Conservation (phyloP, 2,329 filamentous ascomycete species). For the Cladosporium oxysporum region DNA sequence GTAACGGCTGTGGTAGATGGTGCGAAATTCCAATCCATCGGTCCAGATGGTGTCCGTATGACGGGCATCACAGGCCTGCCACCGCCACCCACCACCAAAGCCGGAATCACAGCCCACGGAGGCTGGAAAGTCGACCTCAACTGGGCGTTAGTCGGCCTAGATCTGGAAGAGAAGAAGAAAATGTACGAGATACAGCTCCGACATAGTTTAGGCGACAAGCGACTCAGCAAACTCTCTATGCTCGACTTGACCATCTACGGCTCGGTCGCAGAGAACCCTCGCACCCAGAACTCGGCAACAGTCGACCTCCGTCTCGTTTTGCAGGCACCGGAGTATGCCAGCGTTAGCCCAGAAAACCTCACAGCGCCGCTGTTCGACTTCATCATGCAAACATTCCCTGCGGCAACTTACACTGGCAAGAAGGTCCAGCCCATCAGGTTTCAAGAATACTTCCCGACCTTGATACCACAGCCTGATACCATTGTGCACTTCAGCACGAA, state of each 20-base stretch:
- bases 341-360: constrained; percentile 34
- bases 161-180: constrained; percentile 48
- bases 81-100: constrained; percentile 54
- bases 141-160: constrained; percentile 48
- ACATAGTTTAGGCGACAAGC: constrained; percentile 38
- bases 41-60: constrained; percentile 52
- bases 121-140: constrained; percentile 51
- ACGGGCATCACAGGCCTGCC: constrained; percentile 46
- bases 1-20: constrained; percentile 55
- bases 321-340: constrained; percentile 31
- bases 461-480: constrained; percentile 32
- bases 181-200: constrained; percentile 50
- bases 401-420: constrained; percentile 36
- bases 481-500: constrained; percentile 32
- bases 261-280: constrained; percentile 46
- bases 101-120: constrained; percentile 49
- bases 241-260: constrained; percentile 43
- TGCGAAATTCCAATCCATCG: constrained; percentile 55
- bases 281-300: constrained; percentile 49
- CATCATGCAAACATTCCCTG: constrained; percentile 45
- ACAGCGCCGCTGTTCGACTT: constrained; percentile 44
- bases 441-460: constrained; percentile 46
- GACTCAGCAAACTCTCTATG: constrained; percentile 36
- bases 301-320: constrained; percentile 50
- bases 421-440: constrained; percentile 43